These are phyloP conservation scores for Chrysopogon serrulatus DNA, from an alignment of 176 grass and related monocot species.

Conservation along the genomic window DNA sequence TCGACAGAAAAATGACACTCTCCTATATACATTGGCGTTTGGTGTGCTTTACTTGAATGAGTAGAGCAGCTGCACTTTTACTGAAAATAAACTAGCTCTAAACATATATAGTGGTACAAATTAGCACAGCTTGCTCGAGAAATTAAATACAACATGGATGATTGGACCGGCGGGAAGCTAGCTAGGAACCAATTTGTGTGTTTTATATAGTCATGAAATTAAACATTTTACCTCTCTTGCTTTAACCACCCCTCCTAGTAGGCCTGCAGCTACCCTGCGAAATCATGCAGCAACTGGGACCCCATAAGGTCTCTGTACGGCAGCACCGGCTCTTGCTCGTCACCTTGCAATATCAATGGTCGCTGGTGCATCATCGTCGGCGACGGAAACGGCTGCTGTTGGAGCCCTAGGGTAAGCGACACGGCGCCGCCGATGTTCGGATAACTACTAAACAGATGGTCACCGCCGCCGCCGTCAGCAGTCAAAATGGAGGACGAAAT, in stretches of 20 bases:
- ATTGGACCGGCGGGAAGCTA: no score
- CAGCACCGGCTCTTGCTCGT: background rate
- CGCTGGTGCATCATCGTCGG: constrained; percentile 9
- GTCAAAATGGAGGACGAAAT: background rate
- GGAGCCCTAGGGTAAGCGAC: constrained; percentile 66
- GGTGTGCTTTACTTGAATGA: background rate
- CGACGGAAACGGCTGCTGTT: constrained; percentile 43
- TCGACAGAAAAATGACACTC: background rate
- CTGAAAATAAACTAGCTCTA: background rate
- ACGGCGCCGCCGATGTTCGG: background rate
- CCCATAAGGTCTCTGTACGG: constrained; percentile 58
- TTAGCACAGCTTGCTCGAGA: background rate
- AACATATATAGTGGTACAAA: background rate
- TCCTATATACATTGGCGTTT: background rate
- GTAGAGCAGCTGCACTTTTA: background rate
- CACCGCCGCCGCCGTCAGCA: background rate
- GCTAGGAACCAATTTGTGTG: background rate
- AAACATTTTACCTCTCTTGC: background rate
- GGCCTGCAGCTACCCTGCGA: constrained; percentile 8
- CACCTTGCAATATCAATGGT: background rate
- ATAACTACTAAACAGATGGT: background rate
- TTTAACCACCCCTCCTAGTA: background rate
- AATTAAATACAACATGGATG: background rate
- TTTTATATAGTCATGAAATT: background rate
- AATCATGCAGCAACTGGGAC: constrained; percentile 55